Base-by-base conservation (phyloP, 2,329 filamentous ascomycete species). In the Exophiala phaeomuriformis region DNA sequence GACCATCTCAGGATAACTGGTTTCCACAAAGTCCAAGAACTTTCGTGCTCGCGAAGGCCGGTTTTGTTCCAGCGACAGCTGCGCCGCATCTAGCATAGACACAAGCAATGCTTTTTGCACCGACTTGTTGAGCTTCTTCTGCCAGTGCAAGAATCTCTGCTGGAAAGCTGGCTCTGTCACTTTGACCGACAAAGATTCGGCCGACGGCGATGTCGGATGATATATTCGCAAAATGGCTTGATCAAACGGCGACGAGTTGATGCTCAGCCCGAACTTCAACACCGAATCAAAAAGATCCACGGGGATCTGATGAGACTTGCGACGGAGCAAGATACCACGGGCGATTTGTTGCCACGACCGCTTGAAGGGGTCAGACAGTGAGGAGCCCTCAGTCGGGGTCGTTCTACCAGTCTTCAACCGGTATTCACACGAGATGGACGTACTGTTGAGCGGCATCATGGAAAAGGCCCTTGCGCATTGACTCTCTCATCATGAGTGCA, bases 61-160 rank as follows among this genome's bases (percentile, higher is more conserved):
- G 12, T 65, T 64, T 49, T 65, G 65, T 10, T 70, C 65, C 29
- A 69, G 60, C 40, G 69, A 63, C 27, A 73, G 49, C 30, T 67
- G 66, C n/a, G 73, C 65, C 4, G 66, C 70, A 46, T 71, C 67
- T 35, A 71, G 67, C 6, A 67, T 63, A n/a, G 66, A 62, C 2
- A 61, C 63, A 37, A 71, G 61, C 41, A 71, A 62, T 33, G 59
- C 56, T 48, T 66, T 67, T 19, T 64, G 64, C 27, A 63, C 57
- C 5, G 47, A 10, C 33, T 44, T 50, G 12, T 51, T 51, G 12
- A 41, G 37, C 27, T 55, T 51, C 31, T 51, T 49, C 30, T 55
- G 52, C 57, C 57, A 57, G 12, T 43, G 49, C 12, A 32, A 36
- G 30, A 55, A 55, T 12, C 58, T 55, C 27, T 49, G 49, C 5